phyloP scores from a whole-genome alignment of 441 rosid genomes.

The Sinapis alba region DNA sequence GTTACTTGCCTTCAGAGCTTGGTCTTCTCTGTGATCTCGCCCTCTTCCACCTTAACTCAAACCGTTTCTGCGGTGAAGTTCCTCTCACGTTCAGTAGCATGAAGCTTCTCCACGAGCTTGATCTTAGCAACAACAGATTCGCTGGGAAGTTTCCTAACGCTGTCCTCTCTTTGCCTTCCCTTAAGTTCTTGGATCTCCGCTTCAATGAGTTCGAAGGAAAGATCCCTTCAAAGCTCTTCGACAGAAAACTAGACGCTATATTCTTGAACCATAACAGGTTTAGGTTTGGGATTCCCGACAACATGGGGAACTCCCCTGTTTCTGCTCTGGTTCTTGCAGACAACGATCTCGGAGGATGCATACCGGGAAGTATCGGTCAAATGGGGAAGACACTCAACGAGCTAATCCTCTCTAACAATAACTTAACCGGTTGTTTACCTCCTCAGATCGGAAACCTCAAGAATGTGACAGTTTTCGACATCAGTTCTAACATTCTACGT shows the following conservation, averaged over 20 bases:
- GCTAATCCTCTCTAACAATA: constrained; percentile 59
- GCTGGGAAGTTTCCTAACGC: constrained; percentile 65
- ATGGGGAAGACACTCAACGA: constrained; percentile 71
- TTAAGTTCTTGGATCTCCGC: constrained; percentile 69
- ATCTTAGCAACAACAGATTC: constrained; percentile 67
- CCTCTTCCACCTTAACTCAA: constrained; percentile 67
- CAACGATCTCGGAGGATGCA: constrained; percentile 69
- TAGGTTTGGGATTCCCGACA: constrained; percentile 55
- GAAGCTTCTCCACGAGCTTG: constrained; percentile 70
- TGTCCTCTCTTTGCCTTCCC: constrained; percentile 53
- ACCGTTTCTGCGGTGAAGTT: constrained; percentile 65
- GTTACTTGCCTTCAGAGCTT: constrained; percentile 58
- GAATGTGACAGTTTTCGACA: constrained; percentile 61
- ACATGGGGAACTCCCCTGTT: constrained; percentile 70
- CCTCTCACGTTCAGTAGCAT: constrained; percentile 51
- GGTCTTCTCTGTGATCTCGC: constrained; percentile 62
- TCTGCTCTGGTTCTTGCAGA: constrained; percentile 68
- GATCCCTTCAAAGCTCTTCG: constrained; percentile 56
- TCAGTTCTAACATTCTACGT: constrained; percentile 51
- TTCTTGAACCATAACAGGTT: constrained; percentile 67
- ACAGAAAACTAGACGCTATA: constrained; percentile 60
- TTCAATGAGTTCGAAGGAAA: constrained; percentile 71
- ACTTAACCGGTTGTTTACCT: constrained; percentile 70
- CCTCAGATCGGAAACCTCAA: constrained; percentile 60
- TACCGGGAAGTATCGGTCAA: constrained; percentile 65